phyloP scores from a whole-genome alignment of 345 rosid genomes.

The Brassica napus region Da-Ae NC_063439.1:28514501-28515000 shows the following conservation, averaged over 20 bases:
- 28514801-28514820: neutral
- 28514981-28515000: neutral
- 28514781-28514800: neutral
- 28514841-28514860: neutral
- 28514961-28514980: neutral
- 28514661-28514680: too few relatives aligned
- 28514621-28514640: too few relatives aligned
- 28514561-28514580: too few relatives aligned
- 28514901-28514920: neutral
- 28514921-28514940: slow-evolving; percentile 6
- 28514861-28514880: neutral
- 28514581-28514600: too few relatives aligned
- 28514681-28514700: too few relatives aligned
- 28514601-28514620: too few relatives aligned
- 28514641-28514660: too few relatives aligned
- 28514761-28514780: neutral
- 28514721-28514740: neutral
- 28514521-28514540: too few relatives aligned
- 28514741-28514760: neutral
- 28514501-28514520: too few relatives aligned
- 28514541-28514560: too few relatives aligned
- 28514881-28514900: neutral
- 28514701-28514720: neutral
- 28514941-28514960: neutral
- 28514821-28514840: neutral